These are phyloP conservation scores for Huntiella omanensis DNA, from an alignment of 2,329 filamentous ascomycete genomes.

Conservation along the genomic window DNA sequence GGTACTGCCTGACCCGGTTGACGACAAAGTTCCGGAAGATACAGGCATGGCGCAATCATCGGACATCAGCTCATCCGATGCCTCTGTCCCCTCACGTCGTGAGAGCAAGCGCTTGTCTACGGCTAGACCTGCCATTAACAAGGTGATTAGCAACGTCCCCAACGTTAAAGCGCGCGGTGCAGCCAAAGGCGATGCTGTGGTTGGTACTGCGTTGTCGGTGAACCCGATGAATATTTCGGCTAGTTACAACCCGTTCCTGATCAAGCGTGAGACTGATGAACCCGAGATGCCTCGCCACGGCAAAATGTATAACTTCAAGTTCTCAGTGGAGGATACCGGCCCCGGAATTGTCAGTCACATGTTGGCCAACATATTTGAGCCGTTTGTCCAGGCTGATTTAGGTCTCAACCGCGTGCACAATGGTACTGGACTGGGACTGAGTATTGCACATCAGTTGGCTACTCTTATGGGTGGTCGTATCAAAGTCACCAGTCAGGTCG, in stretches of 20 bases:
- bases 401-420: slow-evolving; percentile 79
- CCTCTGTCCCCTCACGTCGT: too few relatives aligned
- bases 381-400: slow-evolving; percentile 83
- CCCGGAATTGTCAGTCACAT: slow-evolving; percentile 66
- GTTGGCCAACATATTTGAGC: slow-evolving; percentile 74
- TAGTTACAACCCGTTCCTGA: too few relatives aligned
- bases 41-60: too few relatives aligned
- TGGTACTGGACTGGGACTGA: slow-evolving; percentile 71
- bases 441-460: slow-evolving; percentile 76
- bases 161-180: too few relatives aligned
- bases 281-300: slow-evolving; percentile 43
- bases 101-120: too few relatives aligned
- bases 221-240: slow-evolving; percentile 19
- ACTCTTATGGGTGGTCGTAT: slow-evolving; percentile 68
- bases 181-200: too few relatives aligned
- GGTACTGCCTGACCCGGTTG: too few relatives aligned
- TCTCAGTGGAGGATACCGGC: slow-evolving; percentile 75
- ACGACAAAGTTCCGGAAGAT: too few relatives aligned
- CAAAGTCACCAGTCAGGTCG: slow-evolving; percentile 48
- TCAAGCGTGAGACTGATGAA: slow-evolving; percentile 31
- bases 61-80: too few relatives aligned
- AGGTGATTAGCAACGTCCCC: too few relatives aligned
- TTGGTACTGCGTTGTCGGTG: slow-evolving; percentile 35
- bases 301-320: slow-evolving; percentile 59
- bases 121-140: too few relatives aligned